Percentiles rank a stretch among this genome's conserved stretches.
Evolutionary conservation across 345 rosid genomes (phyloP).

Genomic region (Firmiana major): DNA sequence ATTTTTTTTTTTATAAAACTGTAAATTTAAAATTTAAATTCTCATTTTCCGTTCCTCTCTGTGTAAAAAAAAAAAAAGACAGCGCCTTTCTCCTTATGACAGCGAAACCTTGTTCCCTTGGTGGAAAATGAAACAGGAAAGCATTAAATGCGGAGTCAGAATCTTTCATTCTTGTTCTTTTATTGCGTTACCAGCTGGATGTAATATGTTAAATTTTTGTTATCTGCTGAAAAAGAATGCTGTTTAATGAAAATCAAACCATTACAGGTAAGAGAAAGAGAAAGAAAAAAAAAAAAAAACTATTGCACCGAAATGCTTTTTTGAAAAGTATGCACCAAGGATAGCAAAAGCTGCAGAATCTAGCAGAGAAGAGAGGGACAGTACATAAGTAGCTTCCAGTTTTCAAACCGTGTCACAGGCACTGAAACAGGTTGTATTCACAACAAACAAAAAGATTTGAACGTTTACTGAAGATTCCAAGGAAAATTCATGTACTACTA

Average conservation of each 20-base stretch:
- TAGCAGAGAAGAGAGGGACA: slow-evolving; percentile 2
- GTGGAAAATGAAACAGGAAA: not conserved
- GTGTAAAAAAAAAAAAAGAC: no score
- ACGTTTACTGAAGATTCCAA: not conserved
- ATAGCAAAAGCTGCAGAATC: not conserved
- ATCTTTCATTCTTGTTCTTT: not conserved
- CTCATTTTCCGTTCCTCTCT: no score
- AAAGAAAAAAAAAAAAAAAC: no score
- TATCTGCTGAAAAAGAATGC: no score
- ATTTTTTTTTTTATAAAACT: no score
- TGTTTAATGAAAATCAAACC: not conserved
- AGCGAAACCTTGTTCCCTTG: not conserved
- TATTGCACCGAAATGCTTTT: not conserved
- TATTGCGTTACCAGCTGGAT: not conserved
- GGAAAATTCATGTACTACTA: not conserved
- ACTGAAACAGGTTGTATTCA: not conserved
- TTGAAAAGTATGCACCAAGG: not conserved
- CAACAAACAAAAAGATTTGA: not conserved
- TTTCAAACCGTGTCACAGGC: not conserved
- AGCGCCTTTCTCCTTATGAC: not conserved
- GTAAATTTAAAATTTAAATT: no score
- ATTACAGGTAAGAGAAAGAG: no score
- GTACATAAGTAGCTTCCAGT: slow-evolving; percentile 3
- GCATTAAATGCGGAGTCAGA: slow-evolving; percentile 6
- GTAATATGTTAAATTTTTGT: not conserved